Conservation (phyloP, 495 filamentous ascomycete genomes). For the Penicillium mononematosum region DNA sequence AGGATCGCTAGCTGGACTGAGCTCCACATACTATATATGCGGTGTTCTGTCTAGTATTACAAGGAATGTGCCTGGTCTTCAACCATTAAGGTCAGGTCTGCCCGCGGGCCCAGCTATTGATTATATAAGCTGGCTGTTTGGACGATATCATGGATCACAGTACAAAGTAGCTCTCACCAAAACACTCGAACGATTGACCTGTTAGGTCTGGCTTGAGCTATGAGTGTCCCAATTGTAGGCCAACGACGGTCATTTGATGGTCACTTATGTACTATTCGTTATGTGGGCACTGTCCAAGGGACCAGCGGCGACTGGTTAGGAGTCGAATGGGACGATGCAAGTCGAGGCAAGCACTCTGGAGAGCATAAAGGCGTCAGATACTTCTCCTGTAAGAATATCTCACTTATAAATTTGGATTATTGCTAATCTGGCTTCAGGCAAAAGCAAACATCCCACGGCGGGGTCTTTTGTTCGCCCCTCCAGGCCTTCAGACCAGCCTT, state of each 20-base stretch:
- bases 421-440: conserved; percentile 48
- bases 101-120: background rate
- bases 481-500: conserved; percentile 61
- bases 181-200: background rate
- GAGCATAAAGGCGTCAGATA: conserved; percentile 75
- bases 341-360: conserved; percentile 86
- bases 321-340: conserved; percentile 92
- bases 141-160: background rate
- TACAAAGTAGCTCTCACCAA: background rate
- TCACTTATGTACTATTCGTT: conserved; percentile 78
- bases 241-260: conserved; percentile 76
- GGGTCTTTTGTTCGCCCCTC: conserved; percentile 86
- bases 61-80: background rate
- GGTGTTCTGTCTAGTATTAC: background rate
- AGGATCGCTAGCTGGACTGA: background rate
- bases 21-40: background rate
- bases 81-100: background rate
- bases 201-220: background rate
- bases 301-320: conserved; percentile 85
- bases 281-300: conserved; percentile 71
- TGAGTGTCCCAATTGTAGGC: conserved; percentile 21
- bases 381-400: conserved; percentile 65
- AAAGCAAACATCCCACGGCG: conserved; percentile 62
- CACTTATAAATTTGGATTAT: background rate
- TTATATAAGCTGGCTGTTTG: conserved; percentile 30